phyloP scores from a whole-genome alignment of 495 filamentous ascomycete genomes.

The Penicillium daleae region DNA sequence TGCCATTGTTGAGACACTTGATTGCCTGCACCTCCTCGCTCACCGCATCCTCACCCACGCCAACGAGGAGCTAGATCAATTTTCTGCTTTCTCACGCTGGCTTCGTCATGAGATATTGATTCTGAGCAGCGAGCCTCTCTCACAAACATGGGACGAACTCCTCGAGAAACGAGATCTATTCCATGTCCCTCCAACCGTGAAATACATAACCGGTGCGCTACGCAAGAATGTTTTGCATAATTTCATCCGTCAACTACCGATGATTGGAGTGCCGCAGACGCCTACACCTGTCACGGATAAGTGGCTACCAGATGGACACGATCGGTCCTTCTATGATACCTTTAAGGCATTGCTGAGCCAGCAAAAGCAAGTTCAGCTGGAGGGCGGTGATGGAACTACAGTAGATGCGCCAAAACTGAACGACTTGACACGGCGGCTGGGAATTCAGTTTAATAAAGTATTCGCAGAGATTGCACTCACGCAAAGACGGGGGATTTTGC shows the following conservation, averaged over 20 bases:
- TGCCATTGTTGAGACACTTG: constrained; percentile 67
- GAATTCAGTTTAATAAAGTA: constrained; percentile 56
- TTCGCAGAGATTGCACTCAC: constrained; percentile 62
- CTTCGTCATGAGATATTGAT: constrained; percentile 81
- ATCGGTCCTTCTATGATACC: constrained; percentile 51
- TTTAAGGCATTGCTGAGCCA: constrained; percentile 47
- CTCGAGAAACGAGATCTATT: constrained; percentile 50
- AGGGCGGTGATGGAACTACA: constrained; percentile 27
- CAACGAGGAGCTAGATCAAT: constrained; percentile 78
- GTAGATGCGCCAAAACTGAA: constrained; percentile 54
- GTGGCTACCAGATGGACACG: constrained; percentile 46
- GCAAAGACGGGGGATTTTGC: constrained; percentile 58
- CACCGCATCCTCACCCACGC: constrained; percentile 72
- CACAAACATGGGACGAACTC: constrained; percentile 50
- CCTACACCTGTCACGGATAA: constrained; percentile 34
- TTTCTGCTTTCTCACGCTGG: constrained; percentile 81
- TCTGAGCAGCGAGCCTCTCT: constrained; percentile 48
- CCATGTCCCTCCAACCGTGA: constrained; percentile 51
- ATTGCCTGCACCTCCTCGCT: constrained; percentile 71
- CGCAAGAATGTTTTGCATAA: constrained; percentile 49
- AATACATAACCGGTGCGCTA: constrained; percentile 57
- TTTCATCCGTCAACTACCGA: constrained; percentile 50
- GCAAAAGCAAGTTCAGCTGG: constrained; percentile 30
- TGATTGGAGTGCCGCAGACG: constrained; percentile 39
- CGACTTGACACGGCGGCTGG: constrained; percentile 54